phyloP scores from a whole-genome alignment of 1,139 yeast species.

The Yarrowia galli region DNA sequence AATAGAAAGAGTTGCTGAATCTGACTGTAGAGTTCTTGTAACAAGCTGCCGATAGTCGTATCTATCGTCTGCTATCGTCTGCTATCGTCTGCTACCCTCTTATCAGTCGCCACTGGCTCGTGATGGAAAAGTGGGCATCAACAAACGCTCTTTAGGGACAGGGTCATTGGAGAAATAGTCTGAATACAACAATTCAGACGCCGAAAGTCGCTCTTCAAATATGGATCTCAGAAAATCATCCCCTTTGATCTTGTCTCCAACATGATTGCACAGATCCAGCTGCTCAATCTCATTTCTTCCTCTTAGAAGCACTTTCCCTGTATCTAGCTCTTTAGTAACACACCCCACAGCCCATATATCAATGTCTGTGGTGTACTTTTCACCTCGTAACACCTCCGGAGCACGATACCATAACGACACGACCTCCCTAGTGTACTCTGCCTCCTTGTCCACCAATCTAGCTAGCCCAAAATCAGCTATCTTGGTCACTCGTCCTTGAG shows the following conservation, averaged over 20 bases:
- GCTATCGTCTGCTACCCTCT: too few species aligned
- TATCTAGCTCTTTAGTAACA: constrained; percentile 86
- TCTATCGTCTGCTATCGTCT: too few species aligned
- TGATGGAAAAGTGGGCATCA: constrained; percentile 32
- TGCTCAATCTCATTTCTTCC: constrained; percentile 92
- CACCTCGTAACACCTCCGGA: constrained; percentile 88
- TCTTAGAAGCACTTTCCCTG: constrained; percentile 85
- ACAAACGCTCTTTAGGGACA: constrained; percentile 1
- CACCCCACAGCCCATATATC: constrained; percentile 98
- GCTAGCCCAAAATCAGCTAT: constrained; percentile 67
- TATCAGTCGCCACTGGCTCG: constrained; percentile 8
- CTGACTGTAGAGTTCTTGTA: neutral
- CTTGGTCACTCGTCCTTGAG: constrained; percentile 60
- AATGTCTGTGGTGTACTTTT: constrained; percentile 76
- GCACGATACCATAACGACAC: constrained; percentile 84
- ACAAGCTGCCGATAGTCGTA: neutral
- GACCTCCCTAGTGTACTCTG: constrained; percentile 46
- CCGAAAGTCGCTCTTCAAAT: constrained; percentile 12
- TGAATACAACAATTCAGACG: neutral
- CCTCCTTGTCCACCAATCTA: constrained; percentile 39
- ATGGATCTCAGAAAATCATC: neutral
- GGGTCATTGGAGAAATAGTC: constrained; percentile 17
- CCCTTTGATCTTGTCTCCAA: neutral
- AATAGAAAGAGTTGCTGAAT: neutral
- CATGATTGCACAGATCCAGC: constrained; percentile 6